phyloP scores from a whole-genome alignment of 331 rosid genomes.

The Dryas integrifolia region DNA sequence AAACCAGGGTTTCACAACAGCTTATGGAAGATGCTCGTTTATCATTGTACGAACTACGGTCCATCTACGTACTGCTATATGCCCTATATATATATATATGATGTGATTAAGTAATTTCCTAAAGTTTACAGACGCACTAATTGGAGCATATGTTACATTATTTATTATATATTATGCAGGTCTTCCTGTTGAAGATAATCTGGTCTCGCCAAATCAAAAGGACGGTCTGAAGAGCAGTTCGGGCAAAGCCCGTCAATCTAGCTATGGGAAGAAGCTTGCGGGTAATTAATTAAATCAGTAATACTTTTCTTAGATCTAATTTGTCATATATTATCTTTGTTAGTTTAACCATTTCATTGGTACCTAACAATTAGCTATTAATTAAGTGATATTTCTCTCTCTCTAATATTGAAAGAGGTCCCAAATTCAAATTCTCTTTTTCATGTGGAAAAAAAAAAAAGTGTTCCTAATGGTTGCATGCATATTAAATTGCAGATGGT shows the following conservation, averaged over 20 bases:
- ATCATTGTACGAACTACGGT: not conserved
- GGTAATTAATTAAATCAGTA: not conserved
- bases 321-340: too few species aligned
- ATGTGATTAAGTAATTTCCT: too few species aligned
- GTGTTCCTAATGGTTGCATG: not conserved
- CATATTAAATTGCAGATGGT: not conserved
- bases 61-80: not conserved
- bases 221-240: not conserved
- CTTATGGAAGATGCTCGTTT: not conserved
- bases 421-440: too few species aligned
- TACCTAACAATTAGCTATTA: too few species aligned
- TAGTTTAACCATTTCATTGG: not conserved
- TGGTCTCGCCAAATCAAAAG: not conserved
- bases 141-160: conserved; percentile 1
- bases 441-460: too few species aligned
- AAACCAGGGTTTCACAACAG: not conserved
- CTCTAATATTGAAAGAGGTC: too few species aligned
- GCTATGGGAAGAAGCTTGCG: not conserved
- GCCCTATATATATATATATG: not conserved
- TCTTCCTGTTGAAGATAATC: not conserved
- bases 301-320: not conserved
- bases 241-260: not conserved
- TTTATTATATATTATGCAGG: not conserved
- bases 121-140: too few species aligned
- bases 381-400: too few species aligned